Evolutionary conservation across 768 basidiomycete genomes (phyloP), one percentile per base, ranked within the genome.

Genomic region (Tremella fuciformis): DNA sequence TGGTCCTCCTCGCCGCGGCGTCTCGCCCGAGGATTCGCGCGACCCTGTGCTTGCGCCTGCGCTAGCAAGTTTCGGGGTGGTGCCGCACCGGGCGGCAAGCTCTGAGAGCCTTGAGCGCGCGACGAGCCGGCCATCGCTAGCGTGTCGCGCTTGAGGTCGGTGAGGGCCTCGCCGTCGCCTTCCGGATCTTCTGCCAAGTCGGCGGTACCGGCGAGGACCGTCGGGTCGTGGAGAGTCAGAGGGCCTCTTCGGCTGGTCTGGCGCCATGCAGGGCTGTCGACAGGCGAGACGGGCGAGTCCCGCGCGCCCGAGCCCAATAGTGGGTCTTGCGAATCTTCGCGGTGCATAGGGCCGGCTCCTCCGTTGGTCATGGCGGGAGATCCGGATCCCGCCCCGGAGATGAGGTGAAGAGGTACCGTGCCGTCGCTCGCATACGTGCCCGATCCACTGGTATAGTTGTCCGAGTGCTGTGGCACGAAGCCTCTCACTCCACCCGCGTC

Each of bases 81-180:
- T 29, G 26, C 47, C 13, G 50, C 40, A 15, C 21, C 29, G 6
- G 29, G n/a, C 13, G 59, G 55, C 8, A 22, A 38, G 13, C 38
- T 41, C 19, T 53, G 47, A n/a, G 51, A 25, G 24, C 57, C 13
- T 15, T 16, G 15, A 15, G 21, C 4, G 26, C n/a, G 15, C 8
- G 48, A 19, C 22, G 48, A 50, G 16, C 21, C 21, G 22, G 59
- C 70, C 8, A 70, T 49, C 2, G 68, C 66, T 13, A 73, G 42
- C 1, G 66, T 73, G 18, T 73, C 71, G 39, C 66, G 54, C 56
- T 73, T 73, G 22, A 73, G 55, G 38, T 73, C 71, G 9, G 62
- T 26, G 16, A 60, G 41, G 21, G 66, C 67, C 13, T 56, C 62
- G 8, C 60, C 57, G 18, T 59, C 58, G 16, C 22, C 52, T 16